Conservation (phyloP, 2,329 filamentous ascomycete species). For the Talaromyces sp. region DNA sequence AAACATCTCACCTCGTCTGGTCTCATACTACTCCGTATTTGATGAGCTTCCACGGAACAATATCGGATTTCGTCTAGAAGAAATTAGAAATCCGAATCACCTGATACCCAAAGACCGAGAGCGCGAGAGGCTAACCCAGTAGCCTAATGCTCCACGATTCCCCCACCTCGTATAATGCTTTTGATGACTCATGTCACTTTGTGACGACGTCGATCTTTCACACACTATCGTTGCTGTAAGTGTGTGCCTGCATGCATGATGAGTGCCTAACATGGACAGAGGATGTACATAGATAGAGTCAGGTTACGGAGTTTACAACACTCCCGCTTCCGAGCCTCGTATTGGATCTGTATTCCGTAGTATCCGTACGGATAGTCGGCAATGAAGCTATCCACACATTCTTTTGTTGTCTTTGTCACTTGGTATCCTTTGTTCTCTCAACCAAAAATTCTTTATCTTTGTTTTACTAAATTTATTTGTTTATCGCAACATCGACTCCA, state of each 20-base stretch:
- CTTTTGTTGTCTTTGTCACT: background rate
- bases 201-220: conserved; percentile 7
- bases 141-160: background rate
- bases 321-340: background rate
- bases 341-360: background rate
- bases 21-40: background rate
- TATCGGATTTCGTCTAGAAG: background rate
- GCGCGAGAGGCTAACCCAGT: background rate
- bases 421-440: background rate
- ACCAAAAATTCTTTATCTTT: background rate
- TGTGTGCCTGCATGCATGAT: background rate
- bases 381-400: background rate
- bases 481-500: background rate
- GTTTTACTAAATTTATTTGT: background rate
- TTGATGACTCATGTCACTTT: background rate
- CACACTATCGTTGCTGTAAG: background rate
- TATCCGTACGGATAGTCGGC: background rate
- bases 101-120: background rate
- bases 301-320: background rate
- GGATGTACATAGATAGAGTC: background rate
- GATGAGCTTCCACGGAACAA: background rate
- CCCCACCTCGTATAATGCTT: background rate
- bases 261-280: background rate
- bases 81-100: background rate
- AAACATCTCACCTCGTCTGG: background rate